Evolutionary conservation across 371 early-diverging fungal genomes (phyloP).

Genomic region (Apophysomyces elegans): DNA sequence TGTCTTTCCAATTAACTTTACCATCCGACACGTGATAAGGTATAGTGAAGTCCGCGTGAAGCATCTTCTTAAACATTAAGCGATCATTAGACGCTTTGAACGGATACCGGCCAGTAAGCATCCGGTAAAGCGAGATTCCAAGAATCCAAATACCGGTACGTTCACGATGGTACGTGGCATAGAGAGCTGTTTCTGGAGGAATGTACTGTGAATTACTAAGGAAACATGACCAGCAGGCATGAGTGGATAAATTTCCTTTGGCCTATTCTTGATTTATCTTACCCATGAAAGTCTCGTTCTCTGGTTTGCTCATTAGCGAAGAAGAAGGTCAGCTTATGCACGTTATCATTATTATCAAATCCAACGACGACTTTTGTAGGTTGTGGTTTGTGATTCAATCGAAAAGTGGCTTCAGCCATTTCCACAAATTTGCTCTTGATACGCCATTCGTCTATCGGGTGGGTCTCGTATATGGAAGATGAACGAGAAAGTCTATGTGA

Average conservation of each 20-base stretch:
- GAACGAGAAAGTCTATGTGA: background rate
- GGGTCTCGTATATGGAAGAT: background rate
- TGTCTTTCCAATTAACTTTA: slow-evolving; percentile 12
- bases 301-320: slow-evolving; percentile 9
- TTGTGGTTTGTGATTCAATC: slow-evolving; percentile 10
- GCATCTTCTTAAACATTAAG: slow-evolving; percentile 44
- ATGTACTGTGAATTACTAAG: slow-evolving; percentile 38
- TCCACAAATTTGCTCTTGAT: slow-evolving; percentile 1
- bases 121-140: slow-evolving; percentile 43
- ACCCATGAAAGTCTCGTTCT: slow-evolving; percentile 15
- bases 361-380: slow-evolving; percentile 14
- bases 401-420: slow-evolving; percentile 8
- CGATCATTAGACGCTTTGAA: slow-evolving; percentile 45
- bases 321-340: slow-evolving; percentile 8
- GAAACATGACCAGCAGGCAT: background rate
- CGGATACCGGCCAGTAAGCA: slow-evolving; percentile 45
- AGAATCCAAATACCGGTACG: slow-evolving; percentile 49
- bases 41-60: slow-evolving; percentile 38
- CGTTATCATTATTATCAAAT: slow-evolving; percentile 16
- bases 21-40: slow-evolving; percentile 44
- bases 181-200: slow-evolving; percentile 37
- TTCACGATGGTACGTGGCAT: slow-evolving; percentile 28
- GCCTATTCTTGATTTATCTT: background rate
- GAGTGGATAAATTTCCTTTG: background rate
- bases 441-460: background rate